phyloP scores from a whole-genome alignment of 768 basidiomycete species.

The Calocybe cyanea region DNA sequence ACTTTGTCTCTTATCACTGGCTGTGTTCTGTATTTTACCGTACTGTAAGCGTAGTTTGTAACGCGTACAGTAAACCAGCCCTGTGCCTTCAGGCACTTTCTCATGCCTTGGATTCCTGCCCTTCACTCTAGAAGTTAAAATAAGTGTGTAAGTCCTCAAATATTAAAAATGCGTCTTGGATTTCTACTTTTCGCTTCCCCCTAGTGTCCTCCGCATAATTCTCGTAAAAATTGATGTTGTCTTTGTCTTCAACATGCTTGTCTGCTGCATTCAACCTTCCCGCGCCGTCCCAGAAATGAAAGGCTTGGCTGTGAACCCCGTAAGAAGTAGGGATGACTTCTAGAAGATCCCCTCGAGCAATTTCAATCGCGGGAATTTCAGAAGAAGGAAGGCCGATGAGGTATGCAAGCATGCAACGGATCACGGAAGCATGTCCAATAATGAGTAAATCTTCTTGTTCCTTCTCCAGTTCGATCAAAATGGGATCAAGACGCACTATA shows the following conservation, averaged over 20 bases:
- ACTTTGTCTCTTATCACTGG: no score
- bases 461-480: constrained; percentile 90
- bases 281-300: constrained; percentile 90
- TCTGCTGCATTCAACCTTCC: constrained; percentile 48
- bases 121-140: not conserved
- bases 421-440: constrained; percentile 96
- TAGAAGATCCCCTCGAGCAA: constrained; percentile 93
- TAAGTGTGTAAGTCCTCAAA: not conserved
- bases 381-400: constrained; percentile 91
- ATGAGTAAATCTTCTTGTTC: constrained; percentile 94
- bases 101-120: no score
- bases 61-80: no score
- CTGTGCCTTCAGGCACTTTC: no score
- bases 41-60: no score
- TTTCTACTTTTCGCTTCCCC: constrained; percentile 45
- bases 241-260: constrained; percentile 17
- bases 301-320: constrained; percentile 86
- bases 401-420: constrained; percentile 91
- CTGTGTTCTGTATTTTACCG: no score
- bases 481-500: constrained; percentile 88
- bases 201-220: constrained; percentile 20
- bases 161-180: no score
- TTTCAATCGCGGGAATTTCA: constrained; percentile 96
- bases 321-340: constrained; percentile 89
- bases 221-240: not conserved